Base-by-base conservation (phyloP, 2,329 filamentous ascomycete genomes). In the Fonsecaea monophora region DNA sequence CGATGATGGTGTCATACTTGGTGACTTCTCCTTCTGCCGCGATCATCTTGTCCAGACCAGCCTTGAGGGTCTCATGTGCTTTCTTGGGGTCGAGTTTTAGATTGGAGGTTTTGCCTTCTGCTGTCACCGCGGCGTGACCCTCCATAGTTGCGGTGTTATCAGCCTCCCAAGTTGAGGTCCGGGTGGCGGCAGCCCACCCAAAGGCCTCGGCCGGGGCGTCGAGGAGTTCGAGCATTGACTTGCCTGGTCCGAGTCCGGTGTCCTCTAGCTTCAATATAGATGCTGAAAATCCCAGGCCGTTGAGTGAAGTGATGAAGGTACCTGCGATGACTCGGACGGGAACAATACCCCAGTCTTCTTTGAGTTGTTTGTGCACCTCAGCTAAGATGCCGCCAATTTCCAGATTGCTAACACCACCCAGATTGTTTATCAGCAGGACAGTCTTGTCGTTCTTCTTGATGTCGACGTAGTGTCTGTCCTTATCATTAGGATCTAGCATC, bases 1-100 rank as follows among this genome's bases (percentile, higher is more conserved):
- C 93, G 30, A 96, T 92, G 12, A 95, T 87, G 0, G 92, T 96
- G 75, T 91, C 89, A 74, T 85, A 91, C 62, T 81, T 84, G 10
- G 89, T 91, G 62, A 91, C 82, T 50, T 89, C 84, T 8, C 87
- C 84, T 74, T 92, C 89, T 2, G 86, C 87, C 3, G 78, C 81
- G 70, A 91, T 89, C 37, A 91, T 75, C 62, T 82, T 81, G 48
- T 87, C 77, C 6, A 91, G 81, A 18, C 82, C 89, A 37, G 81
- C 79, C 48, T 78, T 81, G 48, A 90, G 80, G 30, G 82, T 83
- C 60, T 81, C 84, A 69, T 83, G 85, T 30, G 85, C 81, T n/a
- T 78, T 70, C 25, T 72, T 71, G 13, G 81, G 79, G 68, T 87
- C 82, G 68, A 87, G 84, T 82, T 75, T 74, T 34, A 89, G 73